Conservation (phyloP, 768 basidiomycete genomes). For the Bullera alba region DNA sequence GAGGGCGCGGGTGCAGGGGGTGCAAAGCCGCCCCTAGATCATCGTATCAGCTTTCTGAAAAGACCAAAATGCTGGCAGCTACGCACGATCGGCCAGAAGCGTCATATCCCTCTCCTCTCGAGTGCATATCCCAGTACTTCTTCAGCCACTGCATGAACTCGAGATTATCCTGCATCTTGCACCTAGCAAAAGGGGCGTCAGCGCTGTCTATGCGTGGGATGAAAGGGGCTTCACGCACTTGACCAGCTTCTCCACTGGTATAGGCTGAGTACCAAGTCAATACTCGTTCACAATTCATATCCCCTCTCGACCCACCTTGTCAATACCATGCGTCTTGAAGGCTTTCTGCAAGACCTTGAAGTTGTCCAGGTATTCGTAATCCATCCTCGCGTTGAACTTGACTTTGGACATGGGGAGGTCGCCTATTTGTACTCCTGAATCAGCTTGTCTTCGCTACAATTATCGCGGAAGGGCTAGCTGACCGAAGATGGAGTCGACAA, state of each 20-base stretch:
- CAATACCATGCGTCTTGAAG: conserved; percentile 88
- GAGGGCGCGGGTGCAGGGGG: conserved; percentile 5
- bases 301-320: conserved; percentile 60
- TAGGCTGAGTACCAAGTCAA: conserved; percentile 55
- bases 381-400: conserved; percentile 88
- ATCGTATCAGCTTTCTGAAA: background rate
- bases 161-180: conserved; percentile 99
- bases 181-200: conserved; percentile 15
- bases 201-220: background rate
- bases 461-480: conserved; percentile 40
- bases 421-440: conserved; percentile 50
- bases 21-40: conserved; percentile 12
- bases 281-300: background rate
- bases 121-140: conserved; percentile 90
- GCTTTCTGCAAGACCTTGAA: conserved; percentile 89
- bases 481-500: conserved; percentile 93
- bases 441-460: conserved; percentile 6
- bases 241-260: conserved; percentile 85
- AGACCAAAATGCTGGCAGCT: background rate
- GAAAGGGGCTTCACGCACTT: conserved; percentile 54
- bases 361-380: conserved; percentile 92
- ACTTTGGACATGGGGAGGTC: conserved; percentile 86
- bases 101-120: conserved; percentile 79
- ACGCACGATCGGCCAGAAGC: conserved; percentile 73
- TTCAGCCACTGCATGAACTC: conserved; percentile 98